These are phyloP conservation scores for Lasiodiplodia sp. DNA, from an alignment of 2,329 filamentous ascomycete genomes.

Conservation along the genomic window DNA sequence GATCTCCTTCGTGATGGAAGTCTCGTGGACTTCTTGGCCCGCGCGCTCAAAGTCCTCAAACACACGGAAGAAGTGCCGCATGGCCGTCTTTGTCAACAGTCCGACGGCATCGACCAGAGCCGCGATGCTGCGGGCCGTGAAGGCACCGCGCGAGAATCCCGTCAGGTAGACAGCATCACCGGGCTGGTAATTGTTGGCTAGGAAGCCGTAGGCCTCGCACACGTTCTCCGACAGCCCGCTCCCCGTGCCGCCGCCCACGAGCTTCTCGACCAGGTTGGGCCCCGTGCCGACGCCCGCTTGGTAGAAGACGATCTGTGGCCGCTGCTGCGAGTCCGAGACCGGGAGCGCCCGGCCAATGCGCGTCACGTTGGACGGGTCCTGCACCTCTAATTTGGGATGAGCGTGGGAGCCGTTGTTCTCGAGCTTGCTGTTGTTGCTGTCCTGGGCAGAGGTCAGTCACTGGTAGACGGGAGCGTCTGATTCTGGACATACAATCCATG, in stretches of 20 bases:
- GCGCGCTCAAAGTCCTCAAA: constrained; percentile 35
- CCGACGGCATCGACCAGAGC: constrained; percentile 37
- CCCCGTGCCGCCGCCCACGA: constrained; percentile 35
- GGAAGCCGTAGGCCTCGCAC: constrained; percentile 68
- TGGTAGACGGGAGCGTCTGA: not conserved
- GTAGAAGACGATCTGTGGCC: constrained; percentile 52
- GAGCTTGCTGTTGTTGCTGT: constrained; percentile 31
- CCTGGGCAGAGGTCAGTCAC: not conserved
- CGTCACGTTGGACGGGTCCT: constrained; percentile 49
- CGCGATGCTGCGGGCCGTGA: constrained; percentile 50
- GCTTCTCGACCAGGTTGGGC: constrained; percentile 31
- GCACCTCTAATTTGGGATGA: constrained; percentile 22
- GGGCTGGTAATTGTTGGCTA: constrained; percentile 67
- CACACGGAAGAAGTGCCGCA: constrained; percentile 33
- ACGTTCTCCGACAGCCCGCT: constrained; percentile 55
- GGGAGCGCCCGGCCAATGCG: constrained; percentile 47
- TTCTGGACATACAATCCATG: constrained; percentile 9
- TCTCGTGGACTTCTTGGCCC: constrained; percentile 28
- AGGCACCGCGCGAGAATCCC: constrained; percentile 66
- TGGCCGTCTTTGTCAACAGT: constrained; percentile 33
- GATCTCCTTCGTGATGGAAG: constrained; percentile 3
- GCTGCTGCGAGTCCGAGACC: constrained; percentile 38
- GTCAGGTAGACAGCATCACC: constrained; percentile 61
- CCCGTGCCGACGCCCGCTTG: constrained; percentile 50
- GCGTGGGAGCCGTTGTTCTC: constrained; percentile 21